Evolutionary conservation across 139 green algal species (phyloP).

Genomic region (Chlamydomonas schloesseri): DNA sequence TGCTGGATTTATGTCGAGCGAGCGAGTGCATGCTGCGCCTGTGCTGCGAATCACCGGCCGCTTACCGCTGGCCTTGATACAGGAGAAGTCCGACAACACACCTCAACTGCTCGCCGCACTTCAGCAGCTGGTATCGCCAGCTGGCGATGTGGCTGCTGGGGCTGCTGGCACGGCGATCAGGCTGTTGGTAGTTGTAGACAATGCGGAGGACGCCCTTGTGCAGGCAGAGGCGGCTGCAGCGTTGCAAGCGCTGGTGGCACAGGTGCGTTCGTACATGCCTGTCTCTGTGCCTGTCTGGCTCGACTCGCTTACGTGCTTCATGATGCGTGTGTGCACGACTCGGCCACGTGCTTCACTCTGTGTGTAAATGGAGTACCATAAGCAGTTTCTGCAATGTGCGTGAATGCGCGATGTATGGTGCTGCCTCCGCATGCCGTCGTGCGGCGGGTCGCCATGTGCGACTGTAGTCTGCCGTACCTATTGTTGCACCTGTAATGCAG

Average conservation of each 20-base stretch:
- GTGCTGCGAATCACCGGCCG: no score
- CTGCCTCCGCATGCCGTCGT: background rate
- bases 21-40: background rate
- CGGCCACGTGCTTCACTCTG: no score
- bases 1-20: background rate
- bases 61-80: no score
- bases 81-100: background rate
- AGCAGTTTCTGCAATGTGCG: no score
- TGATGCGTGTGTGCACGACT: no score
- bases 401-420: background rate
- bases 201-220: constrained; percentile 30
- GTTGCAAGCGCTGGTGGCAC: background rate
- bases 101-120: background rate
- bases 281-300: no score
- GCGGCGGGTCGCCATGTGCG: background rate
- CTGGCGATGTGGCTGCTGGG: background rate
- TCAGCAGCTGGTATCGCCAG: background rate
- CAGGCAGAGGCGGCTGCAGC: background rate
- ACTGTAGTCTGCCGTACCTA: background rate
- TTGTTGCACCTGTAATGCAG: background rate
- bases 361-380: no score
- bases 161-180: no score
- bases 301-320: no score
- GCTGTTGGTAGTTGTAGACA: constrained; percentile 44
- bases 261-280: background rate